Evolutionary conservation across 1,284 basidiomycete genomes (phyloP), one percentile per base, ranked within the genome.

Genomic region (Microstroma glucosiphilum): DNA sequence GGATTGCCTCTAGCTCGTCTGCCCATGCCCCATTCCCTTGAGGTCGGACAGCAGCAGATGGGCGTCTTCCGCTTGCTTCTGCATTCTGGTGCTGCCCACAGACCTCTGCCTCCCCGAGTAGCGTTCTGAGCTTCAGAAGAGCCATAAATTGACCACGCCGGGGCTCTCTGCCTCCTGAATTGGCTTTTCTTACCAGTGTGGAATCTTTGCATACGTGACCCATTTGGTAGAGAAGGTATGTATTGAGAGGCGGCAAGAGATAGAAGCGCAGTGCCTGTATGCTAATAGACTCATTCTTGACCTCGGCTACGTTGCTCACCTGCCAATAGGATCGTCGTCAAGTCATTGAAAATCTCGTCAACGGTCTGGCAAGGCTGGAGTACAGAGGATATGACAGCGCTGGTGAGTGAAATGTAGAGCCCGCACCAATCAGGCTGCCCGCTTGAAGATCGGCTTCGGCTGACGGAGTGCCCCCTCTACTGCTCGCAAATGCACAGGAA

Each of bases 311-410:
- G 26, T 15, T 40, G 17, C 21, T 55, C 25, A 12, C 11, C 9
- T 13, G 42, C n/a, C 2, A 11, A 13, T 77, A 93, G 91, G 88
- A 89, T 81, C 91, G 96, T 77, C 89, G 90, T 80, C 88, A 91
- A 73, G 85, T 97, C 72, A 88, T 96, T 71, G 92, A 98, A 75
- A 88, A 92, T 65, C 87, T 99, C 62, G 87, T 88, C 80, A 90
- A 89, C 69, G 96, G 93, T 71, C 89, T 98, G 66, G 88, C 90
- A 57, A 88, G 96, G 67, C 88, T 97, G 75, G 96, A 99, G 80
- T 99, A 99, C 83, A 89, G 96, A 80, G 93, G 96, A 58, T 97
- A 99, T 80, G 96, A 99, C 81, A 92, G 90, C 75, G 96, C 96
- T 12, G 84, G 84, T 83, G 59, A 70, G 81, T 77, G 11, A 9